Conservation (phyloP, 495 filamentous ascomycete species). For the Trichoderma gamsii region DNA sequence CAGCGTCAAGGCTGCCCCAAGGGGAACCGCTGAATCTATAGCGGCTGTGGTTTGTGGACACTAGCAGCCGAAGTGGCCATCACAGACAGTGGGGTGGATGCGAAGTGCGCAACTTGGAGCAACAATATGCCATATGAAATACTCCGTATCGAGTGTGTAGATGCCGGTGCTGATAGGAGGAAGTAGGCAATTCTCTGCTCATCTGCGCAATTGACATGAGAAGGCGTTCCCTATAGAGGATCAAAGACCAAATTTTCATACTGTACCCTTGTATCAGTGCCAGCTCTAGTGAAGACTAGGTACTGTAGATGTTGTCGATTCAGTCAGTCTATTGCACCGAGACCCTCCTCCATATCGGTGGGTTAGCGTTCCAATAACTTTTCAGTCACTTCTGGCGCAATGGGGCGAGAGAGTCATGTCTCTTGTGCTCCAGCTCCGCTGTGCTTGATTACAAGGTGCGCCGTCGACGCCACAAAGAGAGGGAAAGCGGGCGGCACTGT, state of each 20-base stretch:
- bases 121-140: not conserved
- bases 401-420: slow-evolving; percentile 2
- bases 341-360: slow-evolving; percentile 3
- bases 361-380: not conserved
- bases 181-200: no score
- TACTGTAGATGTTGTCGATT: not conserved
- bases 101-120: not conserved
- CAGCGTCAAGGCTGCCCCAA: slow-evolving; percentile 12
- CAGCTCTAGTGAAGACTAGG: not conserved
- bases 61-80: not conserved
- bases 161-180: no score
- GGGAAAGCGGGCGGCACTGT: not conserved
- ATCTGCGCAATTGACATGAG: no score
- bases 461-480: slow-evolving; percentile 4
- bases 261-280: not conserved
- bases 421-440: slow-evolving; percentile 5
- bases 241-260: no score
- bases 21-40: slow-evolving; percentile 14
- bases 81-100: not conserved
- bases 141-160: no score
- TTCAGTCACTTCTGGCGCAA: not conserved
- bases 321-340: not conserved
- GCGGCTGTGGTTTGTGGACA: slow-evolving; percentile 6
- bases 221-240: no score
- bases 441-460: not conserved